Evolutionary conservation across 2,329 filamentous ascomycete genomes (phyloP), one percentile per base, ranked within the genome.

Genomic region (Epichloe festucae): DNA sequence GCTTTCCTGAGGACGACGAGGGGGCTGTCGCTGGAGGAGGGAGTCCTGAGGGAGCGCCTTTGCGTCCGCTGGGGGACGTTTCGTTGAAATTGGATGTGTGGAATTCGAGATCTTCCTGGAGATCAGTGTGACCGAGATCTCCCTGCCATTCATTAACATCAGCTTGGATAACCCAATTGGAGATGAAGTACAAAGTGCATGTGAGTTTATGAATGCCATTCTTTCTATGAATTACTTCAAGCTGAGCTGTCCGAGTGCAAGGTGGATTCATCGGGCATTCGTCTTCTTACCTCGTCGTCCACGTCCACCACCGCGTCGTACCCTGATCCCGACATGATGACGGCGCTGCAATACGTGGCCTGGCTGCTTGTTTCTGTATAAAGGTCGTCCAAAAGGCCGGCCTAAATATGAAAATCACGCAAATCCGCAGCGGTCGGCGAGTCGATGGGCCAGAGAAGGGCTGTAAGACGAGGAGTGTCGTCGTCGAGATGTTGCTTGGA

Each of bases 261-360:
- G 4, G 17, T 14, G 7, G 21, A 38, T 15, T 23, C 14, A 11
- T n/a, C 17, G 23, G 42, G 43, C 34, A 19, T 23, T 12, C 12
- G 7, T 41, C 12, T 35, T 35, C 56, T 43, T 65, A 95, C 89
- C 79, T 97, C 93, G 63, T 93, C 88, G 67, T 98, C 93, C 52
- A 97, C 85, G 63, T 98, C 93, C 54, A 98, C 93, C 58, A 98
- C 91, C 55, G 95, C 93, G 74, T 98, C 93, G 69, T 98, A 98
- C 60, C 90, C 90, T 65, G 87, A 78, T 68, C 87, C 86, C 53
- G 87, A 80, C 86, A 90, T 90, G 52, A 61, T 73, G 63, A 27
- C 23, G 23, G 64, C 39, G 19, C 40, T 60, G 52, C 51, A 4
- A 36, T 38, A 36, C 15, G 39, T 23, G 60, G 59, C 55, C 58